Percentiles rank a stretch among this genome's conserved stretches.
phyloP scores from a whole-genome alignment of 495 filamentous ascomycete species.

The Aspergillus indologenus region DNA sequence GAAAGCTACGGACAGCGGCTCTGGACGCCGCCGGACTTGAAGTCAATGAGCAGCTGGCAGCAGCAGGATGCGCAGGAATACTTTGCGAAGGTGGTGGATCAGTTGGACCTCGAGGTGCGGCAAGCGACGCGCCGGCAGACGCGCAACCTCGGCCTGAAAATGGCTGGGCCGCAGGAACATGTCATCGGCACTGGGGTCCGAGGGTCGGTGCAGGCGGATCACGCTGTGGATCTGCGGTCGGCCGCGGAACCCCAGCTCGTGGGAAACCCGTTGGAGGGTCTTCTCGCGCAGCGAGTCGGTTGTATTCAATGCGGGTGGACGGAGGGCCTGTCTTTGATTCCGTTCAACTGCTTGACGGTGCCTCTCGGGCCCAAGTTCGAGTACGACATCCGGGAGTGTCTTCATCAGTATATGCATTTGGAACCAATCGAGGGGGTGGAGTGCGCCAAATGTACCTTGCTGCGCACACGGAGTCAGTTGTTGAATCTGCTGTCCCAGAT shows the following conservation, averaged over 20 bases:
- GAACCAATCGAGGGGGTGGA: constrained; percentile 85
- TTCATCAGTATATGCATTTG: constrained; percentile 80
- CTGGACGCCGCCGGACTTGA: constrained; percentile 74
- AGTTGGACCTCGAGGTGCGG: constrained; percentile 74
- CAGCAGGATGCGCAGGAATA: constrained; percentile 99
- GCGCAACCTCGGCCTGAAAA: constrained; percentile 43
- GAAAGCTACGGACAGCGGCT: constrained; percentile 65
- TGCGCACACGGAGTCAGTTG: constrained; percentile 51
- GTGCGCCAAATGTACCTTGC: constrained; percentile 85
- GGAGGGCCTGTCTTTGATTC: constrained; percentile 80
- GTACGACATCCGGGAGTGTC: constrained; percentile 69
- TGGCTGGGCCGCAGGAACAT: constrained; percentile 37
- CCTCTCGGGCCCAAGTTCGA: constrained; percentile 56
- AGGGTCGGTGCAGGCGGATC: constrained; percentile 5
- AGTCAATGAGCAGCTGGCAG: constrained; percentile 87
- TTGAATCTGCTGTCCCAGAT: constrained; percentile 40
- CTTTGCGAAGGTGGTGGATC: constrained; percentile 82
- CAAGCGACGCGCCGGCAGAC: constrained; percentile 44
- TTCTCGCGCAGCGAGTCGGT: constrained; percentile 84
- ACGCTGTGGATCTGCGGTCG: background rate
- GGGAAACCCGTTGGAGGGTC: constrained; percentile 76
- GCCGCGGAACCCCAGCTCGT: constrained; percentile 19
- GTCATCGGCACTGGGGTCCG: constrained; percentile 31
- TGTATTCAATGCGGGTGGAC: constrained; percentile 84
- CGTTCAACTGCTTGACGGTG: constrained; percentile 92